Conservation (phyloP, 2,329 filamentous ascomycete genomes). For the Orbilia oligospora region DNA sequence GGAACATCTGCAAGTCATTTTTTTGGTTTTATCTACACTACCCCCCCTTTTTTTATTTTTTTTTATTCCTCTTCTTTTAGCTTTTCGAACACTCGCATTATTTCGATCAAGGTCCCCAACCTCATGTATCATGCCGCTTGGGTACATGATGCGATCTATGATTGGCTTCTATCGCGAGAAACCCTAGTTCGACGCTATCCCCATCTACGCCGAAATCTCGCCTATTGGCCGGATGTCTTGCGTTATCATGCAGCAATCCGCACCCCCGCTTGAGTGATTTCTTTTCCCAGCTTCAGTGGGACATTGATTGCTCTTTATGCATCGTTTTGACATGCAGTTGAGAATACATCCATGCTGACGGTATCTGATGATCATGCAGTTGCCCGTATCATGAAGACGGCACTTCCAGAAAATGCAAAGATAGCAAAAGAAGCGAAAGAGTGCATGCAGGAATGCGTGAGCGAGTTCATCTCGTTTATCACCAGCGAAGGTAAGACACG, state of each 20-base stretch:
- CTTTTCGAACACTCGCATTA: conserved; percentile 56
- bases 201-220: conserved; percentile 55
- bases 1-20: conserved; percentile 36
- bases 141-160: conserved; percentile 60
- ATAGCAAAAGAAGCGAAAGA: conserved; percentile 99
- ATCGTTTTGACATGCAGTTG: conserved; percentile 53
- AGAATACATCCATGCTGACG: conserved; percentile 61
- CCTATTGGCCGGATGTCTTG: conserved; percentile 57
- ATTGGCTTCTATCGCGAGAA: conserved; percentile 60
- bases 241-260: conserved; percentile 61
- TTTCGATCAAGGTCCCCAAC: conserved; percentile 21
- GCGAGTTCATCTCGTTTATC: conserved; percentile 99
- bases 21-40: conserved; percentile 40
- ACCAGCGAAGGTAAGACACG: conserved; percentile 89
- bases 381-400: conserved; percentile 98
- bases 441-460: conserved; percentile 99
- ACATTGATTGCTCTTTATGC: conserved; percentile 50
- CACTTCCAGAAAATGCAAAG: conserved; percentile 96
- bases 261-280: conserved; percentile 59
- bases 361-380: conserved; percentile 75
- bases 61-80: conserved; percentile 28
- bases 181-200: conserved; percentile 60
- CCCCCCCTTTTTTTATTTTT: conserved; percentile 16
- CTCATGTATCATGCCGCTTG: conserved; percentile 56
- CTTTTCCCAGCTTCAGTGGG: conserved; percentile 32